A percentile compares a stretch with the other conserved stretches of the same genome.
Evolutionary conservation across 306 rosid genomes (phyloP).

Genomic region (Dryas octopetala): DNA sequence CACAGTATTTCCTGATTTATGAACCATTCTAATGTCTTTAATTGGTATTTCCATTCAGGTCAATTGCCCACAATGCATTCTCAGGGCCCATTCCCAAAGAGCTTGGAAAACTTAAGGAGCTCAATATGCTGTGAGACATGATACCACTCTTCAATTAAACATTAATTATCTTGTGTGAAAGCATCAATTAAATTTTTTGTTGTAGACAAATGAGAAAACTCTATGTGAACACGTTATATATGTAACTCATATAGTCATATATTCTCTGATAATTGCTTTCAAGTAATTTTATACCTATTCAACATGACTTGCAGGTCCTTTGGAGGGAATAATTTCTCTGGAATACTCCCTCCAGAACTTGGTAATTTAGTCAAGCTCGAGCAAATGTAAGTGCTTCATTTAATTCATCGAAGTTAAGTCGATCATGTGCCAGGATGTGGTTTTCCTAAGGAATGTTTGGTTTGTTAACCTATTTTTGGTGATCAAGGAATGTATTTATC

Average conservation of each 20-base stretch:
- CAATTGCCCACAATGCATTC: conserved; percentile 26
- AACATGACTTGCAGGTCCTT: conserved; percentile 14
- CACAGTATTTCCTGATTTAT: too few relatives aligned
- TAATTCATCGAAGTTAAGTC: background rate
- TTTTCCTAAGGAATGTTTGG: too few relatives aligned
- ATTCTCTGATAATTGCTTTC: background rate
- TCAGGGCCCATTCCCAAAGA: conserved; percentile 35
- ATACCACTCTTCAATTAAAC: background rate
- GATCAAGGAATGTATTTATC: background rate
- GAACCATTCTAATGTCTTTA: background rate
- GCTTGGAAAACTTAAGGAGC: conserved; percentile 34
- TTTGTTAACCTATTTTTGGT: background rate
- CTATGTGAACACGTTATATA: background rate
- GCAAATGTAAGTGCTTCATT: conserved; percentile 3
- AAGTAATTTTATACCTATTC: background rate
- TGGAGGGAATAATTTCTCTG: conserved; percentile 31
- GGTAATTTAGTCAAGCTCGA: conserved; percentile 26
- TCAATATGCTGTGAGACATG: conserved; percentile 22
- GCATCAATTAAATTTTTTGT: background rate
- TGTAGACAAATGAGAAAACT: background rate
- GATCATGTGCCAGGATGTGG: too few relatives aligned
- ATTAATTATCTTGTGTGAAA: background rate
- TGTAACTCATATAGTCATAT: background rate
- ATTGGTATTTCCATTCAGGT: conserved; percentile 17
- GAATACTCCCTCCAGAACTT: conserved; percentile 31